Percentiles rank a stretch among this genome's conserved stretches.
phyloP scores from a whole-genome alignment of 768 basidiomycete species.

The Tremella mesenterica region DNA sequence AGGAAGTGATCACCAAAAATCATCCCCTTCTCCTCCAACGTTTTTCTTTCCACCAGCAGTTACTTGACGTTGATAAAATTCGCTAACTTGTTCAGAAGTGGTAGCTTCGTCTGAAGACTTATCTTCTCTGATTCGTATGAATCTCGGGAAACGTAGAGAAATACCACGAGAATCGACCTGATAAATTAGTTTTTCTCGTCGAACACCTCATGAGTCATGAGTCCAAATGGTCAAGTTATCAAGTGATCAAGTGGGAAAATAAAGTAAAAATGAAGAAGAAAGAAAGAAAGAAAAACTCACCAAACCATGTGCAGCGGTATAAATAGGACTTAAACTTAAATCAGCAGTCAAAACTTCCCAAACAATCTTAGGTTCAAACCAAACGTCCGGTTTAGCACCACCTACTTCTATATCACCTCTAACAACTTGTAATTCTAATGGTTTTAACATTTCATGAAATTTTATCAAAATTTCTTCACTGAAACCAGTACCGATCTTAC shows the following conservation, averaged over 20 bases:
- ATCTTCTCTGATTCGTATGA: conserved; percentile 85
- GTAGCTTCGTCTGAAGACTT: conserved; percentile 89
- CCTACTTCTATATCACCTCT: conserved; percentile 76
- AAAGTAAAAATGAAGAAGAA: too few relatives aligned
- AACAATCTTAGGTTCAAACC: conserved; percentile 94
- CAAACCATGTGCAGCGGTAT: conserved; percentile 39
- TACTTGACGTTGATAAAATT: conserved; percentile 85
- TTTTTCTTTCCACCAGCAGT: conserved; percentile 68
- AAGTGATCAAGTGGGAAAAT: too few relatives aligned
- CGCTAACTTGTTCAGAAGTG: conserved; percentile 63
- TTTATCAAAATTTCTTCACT: conserved; percentile 77
- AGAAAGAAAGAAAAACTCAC: conserved; percentile 14
- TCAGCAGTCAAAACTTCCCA: conserved; percentile 99
- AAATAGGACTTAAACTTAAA: conserved; percentile 83
- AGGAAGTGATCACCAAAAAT: conserved; percentile 42
- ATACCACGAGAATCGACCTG: conserved; percentile 73
- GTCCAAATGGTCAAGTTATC: too few relatives aligned
- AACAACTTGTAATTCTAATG: conserved; percentile 51
- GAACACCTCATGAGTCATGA: neutral
- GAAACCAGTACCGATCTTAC: conserved; percentile 98
- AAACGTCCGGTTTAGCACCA: conserved; percentile 90
- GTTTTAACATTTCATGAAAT: conserved; percentile 69
- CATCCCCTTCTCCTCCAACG: conserved; percentile 47
- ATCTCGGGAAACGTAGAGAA: conserved; percentile 91
- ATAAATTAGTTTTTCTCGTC: neutral